Evolutionary conservation across 23 red algal species (phyloP).

Genomic region (Gracilaria gracilis): DNA sequence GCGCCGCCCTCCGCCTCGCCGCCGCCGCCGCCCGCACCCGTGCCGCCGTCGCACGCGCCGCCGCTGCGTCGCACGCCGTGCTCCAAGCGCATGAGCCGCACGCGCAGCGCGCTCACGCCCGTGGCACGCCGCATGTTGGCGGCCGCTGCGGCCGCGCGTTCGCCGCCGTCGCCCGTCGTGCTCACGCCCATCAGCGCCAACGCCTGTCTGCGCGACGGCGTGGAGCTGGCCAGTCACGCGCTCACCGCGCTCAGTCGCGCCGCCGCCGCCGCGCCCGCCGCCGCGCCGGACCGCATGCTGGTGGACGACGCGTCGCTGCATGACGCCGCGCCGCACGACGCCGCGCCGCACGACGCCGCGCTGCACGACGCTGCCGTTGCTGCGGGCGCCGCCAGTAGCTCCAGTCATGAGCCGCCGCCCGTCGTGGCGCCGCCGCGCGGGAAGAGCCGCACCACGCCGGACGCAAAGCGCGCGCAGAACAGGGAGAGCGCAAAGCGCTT

Average conservation of each 20-base stretch:
- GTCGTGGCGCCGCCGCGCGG: not conserved
- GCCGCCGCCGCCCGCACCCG: not conserved
- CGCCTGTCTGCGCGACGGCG: constrained; percentile 38
- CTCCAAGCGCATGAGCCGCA: constrained; percentile 37
- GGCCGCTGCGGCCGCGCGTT: constrained; percentile 10
- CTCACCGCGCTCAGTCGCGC: constrained; percentile 40
- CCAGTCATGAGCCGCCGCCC: not conserved
- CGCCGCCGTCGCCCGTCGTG: constrained; percentile 27
- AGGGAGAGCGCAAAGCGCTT: constrained; percentile 77
- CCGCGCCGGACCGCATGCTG: not conserved
- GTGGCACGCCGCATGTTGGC: constrained; percentile 29
- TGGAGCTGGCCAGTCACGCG: constrained; percentile 29
- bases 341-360: not conserved
- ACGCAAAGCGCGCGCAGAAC: constrained; percentile 81
- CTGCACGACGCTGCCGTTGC: not conserved
- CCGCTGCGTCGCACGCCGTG: not conserved
- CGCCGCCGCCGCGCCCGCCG: not conserved
- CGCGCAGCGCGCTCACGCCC: constrained; percentile 35
- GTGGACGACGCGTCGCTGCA: not conserved
- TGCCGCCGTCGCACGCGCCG: not conserved
- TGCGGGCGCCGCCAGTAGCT: not conserved
- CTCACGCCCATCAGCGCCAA: constrained; percentile 17
- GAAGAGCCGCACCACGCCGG: constrained; percentile 57
- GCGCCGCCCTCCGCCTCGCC: not conserved
- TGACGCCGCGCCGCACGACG: not conserved